These are phyloP conservation scores for Candida boleticola DNA, from an alignment of 805 yeast species.

Conservation along the genomic window DNA sequence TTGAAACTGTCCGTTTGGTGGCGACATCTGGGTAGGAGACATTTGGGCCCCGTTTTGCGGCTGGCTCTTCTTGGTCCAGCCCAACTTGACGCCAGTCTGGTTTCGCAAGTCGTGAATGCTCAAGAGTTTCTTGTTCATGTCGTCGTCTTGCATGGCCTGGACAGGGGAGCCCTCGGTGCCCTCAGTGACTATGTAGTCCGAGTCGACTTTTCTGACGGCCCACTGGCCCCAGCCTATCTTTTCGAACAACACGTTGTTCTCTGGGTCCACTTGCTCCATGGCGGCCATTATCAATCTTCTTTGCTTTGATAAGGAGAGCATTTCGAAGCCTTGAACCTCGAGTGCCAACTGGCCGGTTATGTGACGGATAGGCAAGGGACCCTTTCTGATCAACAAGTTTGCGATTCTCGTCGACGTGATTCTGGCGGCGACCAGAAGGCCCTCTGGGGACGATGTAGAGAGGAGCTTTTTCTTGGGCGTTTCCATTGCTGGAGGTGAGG, in stretches of 20 bases:
- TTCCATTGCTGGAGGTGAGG: constrained; percentile 1
- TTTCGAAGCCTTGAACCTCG: constrained; percentile 78
- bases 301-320: constrained; percentile 80
- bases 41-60: constrained; percentile 2
- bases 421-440: constrained; percentile 80
- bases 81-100: constrained; percentile 33
- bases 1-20: neutral
- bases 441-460: constrained; percentile 83
- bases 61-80: constrained; percentile 38
- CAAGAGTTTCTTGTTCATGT: constrained; percentile 22
- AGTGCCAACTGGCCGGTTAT: constrained; percentile 74
- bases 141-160: constrained; percentile 4
- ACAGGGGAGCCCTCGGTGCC: constrained; percentile 26
- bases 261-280: constrained; percentile 67
- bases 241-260: constrained; percentile 70
- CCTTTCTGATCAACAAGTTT: constrained; percentile 62
- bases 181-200: constrained; percentile 46
- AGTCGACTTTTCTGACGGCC: constrained; percentile 66
- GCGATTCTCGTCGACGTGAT: constrained; percentile 81
- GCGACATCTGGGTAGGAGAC: constrained; percentile 1
- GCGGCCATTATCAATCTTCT: constrained; percentile 88
- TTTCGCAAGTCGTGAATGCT: constrained; percentile 33
- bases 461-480: constrained; percentile 26
- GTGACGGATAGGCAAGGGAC: constrained; percentile 89
- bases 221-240: constrained; percentile 99